Base-by-base conservation (phyloP, 83 land plant species). In the Isoetes engelmannii region DNA sequence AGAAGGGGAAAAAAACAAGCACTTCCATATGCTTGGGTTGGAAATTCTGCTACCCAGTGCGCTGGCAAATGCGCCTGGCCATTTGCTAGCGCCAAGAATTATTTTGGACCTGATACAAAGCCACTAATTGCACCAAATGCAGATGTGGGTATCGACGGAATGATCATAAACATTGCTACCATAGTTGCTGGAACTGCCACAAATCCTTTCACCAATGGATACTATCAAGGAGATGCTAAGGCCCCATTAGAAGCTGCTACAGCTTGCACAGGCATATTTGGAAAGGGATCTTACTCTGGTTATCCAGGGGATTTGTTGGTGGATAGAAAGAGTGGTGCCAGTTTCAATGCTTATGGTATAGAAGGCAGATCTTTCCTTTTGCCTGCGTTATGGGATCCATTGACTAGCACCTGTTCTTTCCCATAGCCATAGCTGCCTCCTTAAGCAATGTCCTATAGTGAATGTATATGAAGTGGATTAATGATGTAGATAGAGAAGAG, bases 331-430 rank as follows among this genome's bases (percentile, higher is more conserved):
- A 42, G 7, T 4, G 42, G 18, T 4, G 17, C 47, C 5, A 72
- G 74, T 48, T 72, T 17, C 74, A 72, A 72, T 47, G 72, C 69
- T 7, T 21, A 72, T 21, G 74, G 74, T 8, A 15, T 63, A 9
- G 8, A 57, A 4, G 42, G 44, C 13, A 44, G 74, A 28, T 18
- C 61, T 28, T 72, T 47, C 42, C 55, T 72, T 28, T 7, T 72
- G 74, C 74, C 74, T 4, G 74, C 74, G 18, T 13, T 72, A 44
- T 72, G 74, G 74, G 20, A 61, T 19, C 74, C 72, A 4, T 6
- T 28, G 6, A 20, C 54, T n/a, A 5, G 6, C 15, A 28, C 49
- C 4, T 72, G 74, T n/a, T n/a, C n/a, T n/a, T n/a, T n/a, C n/a
- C n/a, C n/a, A n/a, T n/a, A n/a, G n/a, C n/a, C n/a, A n/a, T n/a